Percentiles rank a stretch among this genome's conserved stretches.
Conservation (phyloP, 2,329 filamentous ascomycete genomes). For the Sporothrix luriei region DNA sequence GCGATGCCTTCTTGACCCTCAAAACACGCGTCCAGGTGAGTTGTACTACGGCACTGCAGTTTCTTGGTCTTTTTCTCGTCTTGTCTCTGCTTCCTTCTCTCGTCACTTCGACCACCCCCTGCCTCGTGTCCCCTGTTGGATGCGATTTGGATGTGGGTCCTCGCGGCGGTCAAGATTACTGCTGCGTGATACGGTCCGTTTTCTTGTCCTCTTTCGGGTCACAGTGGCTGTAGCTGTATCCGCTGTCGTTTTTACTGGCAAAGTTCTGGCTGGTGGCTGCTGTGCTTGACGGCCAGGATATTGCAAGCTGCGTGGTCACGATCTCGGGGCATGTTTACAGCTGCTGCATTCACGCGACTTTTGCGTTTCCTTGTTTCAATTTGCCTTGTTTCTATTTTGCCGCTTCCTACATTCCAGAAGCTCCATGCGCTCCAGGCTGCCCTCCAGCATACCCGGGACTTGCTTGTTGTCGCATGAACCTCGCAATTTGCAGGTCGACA, state of each 20-base stretch:
- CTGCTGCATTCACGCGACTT: constrained; percentile 3
- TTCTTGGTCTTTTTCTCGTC: constrained; percentile 32
- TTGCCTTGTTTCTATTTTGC: constrained; percentile 17
- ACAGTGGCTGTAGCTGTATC: constrained; percentile 1
- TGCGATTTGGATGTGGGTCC: constrained; percentile 19
- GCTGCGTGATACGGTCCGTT: constrained; percentile 10
- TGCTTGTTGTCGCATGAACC: constrained; percentile 10
- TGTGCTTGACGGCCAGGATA: not conserved
- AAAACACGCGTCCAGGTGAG: constrained; percentile 90
- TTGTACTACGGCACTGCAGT: not conserved
- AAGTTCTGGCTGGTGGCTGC: not conserved
- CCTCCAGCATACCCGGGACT: not conserved
- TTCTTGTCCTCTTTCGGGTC: not conserved
- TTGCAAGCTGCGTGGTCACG: not conserved
- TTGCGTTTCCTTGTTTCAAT: constrained; percentile 2
- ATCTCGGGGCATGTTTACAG: constrained; percentile 7
- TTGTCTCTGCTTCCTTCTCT: not conserved
- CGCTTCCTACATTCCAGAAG: constrained; percentile 23
- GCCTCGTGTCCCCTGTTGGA: constrained; percentile 26
- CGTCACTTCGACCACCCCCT: constrained; percentile 8
- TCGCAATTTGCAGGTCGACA: constrained; percentile 28
- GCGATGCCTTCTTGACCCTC: constrained; percentile 91
- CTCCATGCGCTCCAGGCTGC: not conserved
- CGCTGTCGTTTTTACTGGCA: not conserved
- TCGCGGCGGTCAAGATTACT: constrained; percentile 18